These are phyloP conservation scores for Fusarium solani-melongenae DNA, from an alignment of 2,329 filamentous ascomycete genomes.

Conservation along the genomic window DNA sequence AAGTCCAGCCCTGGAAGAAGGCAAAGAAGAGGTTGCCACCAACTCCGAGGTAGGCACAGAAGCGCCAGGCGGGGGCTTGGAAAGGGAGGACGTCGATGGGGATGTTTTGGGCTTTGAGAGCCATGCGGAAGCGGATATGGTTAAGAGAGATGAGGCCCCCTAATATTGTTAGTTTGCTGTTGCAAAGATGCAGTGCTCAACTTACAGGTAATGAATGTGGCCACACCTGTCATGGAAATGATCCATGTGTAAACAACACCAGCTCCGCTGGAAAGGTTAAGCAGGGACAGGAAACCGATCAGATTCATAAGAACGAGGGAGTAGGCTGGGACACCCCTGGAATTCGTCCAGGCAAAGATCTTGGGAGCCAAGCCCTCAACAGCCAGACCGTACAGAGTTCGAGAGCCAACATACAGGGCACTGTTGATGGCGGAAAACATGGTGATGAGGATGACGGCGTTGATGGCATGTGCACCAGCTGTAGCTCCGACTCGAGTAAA, in stretches of 20 bases:
- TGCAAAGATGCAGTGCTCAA: not conserved
- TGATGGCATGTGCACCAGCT: not conserved
- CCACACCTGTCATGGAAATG: not conserved
- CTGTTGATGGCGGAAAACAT: not conserved
- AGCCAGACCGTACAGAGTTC: not conserved
- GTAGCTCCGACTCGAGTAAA: not conserved
- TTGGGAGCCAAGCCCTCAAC: not conserved
- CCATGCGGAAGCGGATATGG: conserved; percentile 12
- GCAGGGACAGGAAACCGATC: not conserved
- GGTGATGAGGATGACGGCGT: not conserved
- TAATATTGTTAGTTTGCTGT: not conserved
- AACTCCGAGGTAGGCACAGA: not conserved
- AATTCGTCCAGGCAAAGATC: not conserved
- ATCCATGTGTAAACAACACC: not conserved
- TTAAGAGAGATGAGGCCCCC: conserved; percentile 10
- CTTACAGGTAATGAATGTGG: not conserved
- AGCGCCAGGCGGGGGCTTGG: conserved; percentile 3
- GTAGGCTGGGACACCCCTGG: not conserved
- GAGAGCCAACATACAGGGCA: not conserved
- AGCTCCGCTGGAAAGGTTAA: not conserved
- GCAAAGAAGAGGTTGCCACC: not conserved
- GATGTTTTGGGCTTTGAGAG: conserved; percentile 14
- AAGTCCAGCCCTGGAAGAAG: not conserved
- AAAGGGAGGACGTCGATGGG: conserved; percentile 8
- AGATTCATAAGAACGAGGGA: not conserved